Percentiles rank a stretch among this genome's conserved stretches.
Conservation (phyloP, 768 basidiomycete species). For the Suillus alpinus region DNA sequence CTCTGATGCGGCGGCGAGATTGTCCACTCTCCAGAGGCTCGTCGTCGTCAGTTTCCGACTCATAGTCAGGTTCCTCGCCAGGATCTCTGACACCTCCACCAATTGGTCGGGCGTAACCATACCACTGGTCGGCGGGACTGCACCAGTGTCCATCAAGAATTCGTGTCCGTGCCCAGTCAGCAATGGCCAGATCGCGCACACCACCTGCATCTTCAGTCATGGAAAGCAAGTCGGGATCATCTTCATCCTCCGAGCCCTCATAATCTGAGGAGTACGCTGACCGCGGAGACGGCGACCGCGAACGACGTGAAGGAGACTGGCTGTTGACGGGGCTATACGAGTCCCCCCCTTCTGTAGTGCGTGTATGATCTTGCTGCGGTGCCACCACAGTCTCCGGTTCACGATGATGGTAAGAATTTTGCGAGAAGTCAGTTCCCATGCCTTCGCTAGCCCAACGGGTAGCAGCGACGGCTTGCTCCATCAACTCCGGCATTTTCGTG, state of each 20-base stretch:
- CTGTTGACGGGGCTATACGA: conserved; percentile 19
- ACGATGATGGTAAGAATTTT: conserved; percentile 14
- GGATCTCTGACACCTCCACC: conserved; percentile 28
- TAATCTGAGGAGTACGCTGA: conserved; percentile 31
- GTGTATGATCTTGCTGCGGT: conserved; percentile 5
- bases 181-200: conserved; percentile 54
- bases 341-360: conserved; percentile 6
- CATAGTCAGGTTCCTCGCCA: conserved; percentile 24
- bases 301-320: conserved; percentile 27
- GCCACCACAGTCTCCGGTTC: conserved; percentile 2
- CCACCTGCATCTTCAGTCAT: conserved; percentile 46
- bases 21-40: conserved; percentile 18
- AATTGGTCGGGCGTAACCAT: conserved; percentile 41
- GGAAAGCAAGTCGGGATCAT: conserved; percentile 41
- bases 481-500: conserved; percentile 65
- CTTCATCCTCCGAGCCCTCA: conserved; percentile 39
- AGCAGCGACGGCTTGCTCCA: conserved; percentile 67
- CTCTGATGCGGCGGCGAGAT: conserved; percentile 18
- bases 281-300: conserved; percentile 29
- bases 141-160: conserved; percentile 78
- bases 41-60: conserved; percentile 25
- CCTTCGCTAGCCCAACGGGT: conserved; percentile 40
- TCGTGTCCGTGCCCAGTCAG: conserved; percentile 68
- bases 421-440: conserved; percentile 30
- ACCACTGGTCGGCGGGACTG: conserved; percentile 72